Evolutionary conservation across 768 basidiomycete genomes (phyloP).

Genomic region (Glaciozyma martinii): DNA sequence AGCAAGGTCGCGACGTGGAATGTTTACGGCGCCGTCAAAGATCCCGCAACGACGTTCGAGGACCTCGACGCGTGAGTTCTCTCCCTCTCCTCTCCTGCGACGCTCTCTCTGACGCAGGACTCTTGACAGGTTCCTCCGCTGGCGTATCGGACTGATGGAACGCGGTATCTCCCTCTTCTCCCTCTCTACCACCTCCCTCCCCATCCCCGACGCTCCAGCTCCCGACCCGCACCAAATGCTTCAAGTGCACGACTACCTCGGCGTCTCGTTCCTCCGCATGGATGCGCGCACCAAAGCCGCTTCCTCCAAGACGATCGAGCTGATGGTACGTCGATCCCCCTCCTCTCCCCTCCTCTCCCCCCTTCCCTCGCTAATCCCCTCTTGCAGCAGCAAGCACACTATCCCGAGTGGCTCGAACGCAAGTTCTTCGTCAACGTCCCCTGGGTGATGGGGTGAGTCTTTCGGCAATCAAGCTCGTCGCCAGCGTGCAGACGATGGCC

Average conservation of each 20-base stretch:
- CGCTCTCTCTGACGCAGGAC: too few relatives aligned
- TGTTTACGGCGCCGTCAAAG: constrained; percentile 28
- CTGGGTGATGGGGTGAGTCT: background rate
- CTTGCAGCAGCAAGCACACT: too few relatives aligned
- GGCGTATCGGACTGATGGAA: constrained; percentile 28
- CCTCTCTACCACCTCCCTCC: background rate
- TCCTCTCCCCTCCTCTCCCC: too few relatives aligned
- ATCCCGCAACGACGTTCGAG: constrained; percentile 19
- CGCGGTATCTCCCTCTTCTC: constrained; percentile 7
- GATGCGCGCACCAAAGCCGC: constrained; percentile 25
- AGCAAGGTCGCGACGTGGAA: constrained; percentile 20
- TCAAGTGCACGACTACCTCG: constrained; percentile 27
- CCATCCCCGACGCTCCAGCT: constrained; percentile 21
- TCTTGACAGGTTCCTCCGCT: constrained; percentile 22
- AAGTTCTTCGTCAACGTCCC: constrained; percentile 25
- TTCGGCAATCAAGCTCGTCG: too few relatives aligned
- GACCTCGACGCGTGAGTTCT: constrained; percentile 21
- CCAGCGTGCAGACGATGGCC: too few relatives aligned
- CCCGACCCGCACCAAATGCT: constrained; percentile 24
- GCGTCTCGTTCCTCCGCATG: constrained; percentile 26
- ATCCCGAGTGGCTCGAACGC: constrained; percentile 26
- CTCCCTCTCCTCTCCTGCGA: background rate
- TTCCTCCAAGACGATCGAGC: constrained; percentile 15
- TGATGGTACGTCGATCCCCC: too few relatives aligned
- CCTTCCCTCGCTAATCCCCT: too few relatives aligned